Evolutionary conservation across 2,329 filamentous ascomycete species (phyloP), one percentile per base, ranked within the genome.

Genomic region (Ascochyta koolunga): DNA sequence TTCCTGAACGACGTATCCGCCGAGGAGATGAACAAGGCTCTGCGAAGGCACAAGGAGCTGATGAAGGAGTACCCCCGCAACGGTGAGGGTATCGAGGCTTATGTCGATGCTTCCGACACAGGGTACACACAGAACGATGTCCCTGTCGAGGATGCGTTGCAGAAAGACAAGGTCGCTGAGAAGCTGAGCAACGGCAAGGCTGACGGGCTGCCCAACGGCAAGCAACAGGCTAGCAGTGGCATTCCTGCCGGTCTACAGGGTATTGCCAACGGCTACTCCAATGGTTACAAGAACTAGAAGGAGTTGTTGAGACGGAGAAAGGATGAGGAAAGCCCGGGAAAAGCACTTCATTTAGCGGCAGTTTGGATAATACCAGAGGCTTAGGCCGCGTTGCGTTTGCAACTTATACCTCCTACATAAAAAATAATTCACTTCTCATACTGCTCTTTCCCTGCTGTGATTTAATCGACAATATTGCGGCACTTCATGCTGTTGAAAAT

Each of bases 31-130:
- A 81, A 82, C 55, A 73, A 73, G 4, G 86, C 86, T 2, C 77
- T 90, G 13, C 76, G 77, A 40, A 77, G 78, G 68, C 88, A 90
- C 77, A 90, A 90, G 77, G 73, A 82, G 46, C 59, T 87, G 7
- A 84, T 86, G 78, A 83, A 84, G 69, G 74, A 78, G 18, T 89
- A 85, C 62, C 85, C 87, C 4, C 81, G 88, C 2, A 71, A 83
- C 29, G 88, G 88, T 19, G 84, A 81, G 37, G 88, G 88, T 22
- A 56, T 90, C 1, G 88, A 90, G 60, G 86, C 87, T 0, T 89
- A 83, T 54, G 88, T 90, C 7, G 88, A 90, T 66, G 77, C 83
- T 1, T 86, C 83, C 53, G 88, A 90, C 62, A 90, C 86, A 40
- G 88, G 88, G 0, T 82, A 82, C 69, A 82, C 80, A 7, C 65